These are phyloP conservation scores for Aureobasidium vineae DNA, from an alignment of 2,329 filamentous ascomycete species.

Conservation along the genomic window DNA sequence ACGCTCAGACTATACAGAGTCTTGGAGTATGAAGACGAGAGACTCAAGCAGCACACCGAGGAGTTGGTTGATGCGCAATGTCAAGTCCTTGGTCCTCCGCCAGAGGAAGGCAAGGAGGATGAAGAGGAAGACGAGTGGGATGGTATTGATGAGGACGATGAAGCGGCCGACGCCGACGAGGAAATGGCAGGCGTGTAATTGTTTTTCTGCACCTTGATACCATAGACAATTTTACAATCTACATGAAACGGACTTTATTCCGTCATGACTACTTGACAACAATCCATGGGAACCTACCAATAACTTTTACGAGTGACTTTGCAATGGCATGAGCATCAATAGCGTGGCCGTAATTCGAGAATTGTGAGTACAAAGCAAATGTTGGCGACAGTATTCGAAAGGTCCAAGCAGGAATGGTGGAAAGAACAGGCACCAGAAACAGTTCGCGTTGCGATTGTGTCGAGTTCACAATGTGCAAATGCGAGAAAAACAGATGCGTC, in stretches of 20 bases:
- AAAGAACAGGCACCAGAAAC: neutral
- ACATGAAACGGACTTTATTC: neutral
- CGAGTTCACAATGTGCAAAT: neutral
- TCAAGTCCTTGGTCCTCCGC: conserved; percentile 45
- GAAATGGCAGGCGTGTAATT: conserved; percentile 32
- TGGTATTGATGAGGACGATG: conserved; percentile 40
- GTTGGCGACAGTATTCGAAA: neutral
- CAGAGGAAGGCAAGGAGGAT: conserved; percentile 45
- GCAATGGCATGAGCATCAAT: neutral
- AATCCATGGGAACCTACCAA: neutral
- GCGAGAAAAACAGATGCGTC: neutral
- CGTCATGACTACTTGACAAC: neutral
- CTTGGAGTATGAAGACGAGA: conserved; percentile 82
- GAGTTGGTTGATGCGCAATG: conserved; percentile 61
- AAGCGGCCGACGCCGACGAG: conserved; percentile 37
- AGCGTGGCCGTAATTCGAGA: too few relatives aligned
- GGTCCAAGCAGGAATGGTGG: neutral
- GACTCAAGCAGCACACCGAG: conserved; percentile 69
- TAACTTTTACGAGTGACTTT: neutral
- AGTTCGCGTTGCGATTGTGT: neutral
- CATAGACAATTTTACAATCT: conserved; percentile 4
- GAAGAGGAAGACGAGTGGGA: conserved; percentile 42
- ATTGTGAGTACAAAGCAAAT: too few relatives aligned
- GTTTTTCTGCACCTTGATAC: conserved; percentile 15
- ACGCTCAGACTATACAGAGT: conserved; percentile 74